These are phyloP conservation scores for Epichloe sp. DNA, from an alignment of 2,329 filamentous ascomycete species.

Conservation along the genomic window DNA sequence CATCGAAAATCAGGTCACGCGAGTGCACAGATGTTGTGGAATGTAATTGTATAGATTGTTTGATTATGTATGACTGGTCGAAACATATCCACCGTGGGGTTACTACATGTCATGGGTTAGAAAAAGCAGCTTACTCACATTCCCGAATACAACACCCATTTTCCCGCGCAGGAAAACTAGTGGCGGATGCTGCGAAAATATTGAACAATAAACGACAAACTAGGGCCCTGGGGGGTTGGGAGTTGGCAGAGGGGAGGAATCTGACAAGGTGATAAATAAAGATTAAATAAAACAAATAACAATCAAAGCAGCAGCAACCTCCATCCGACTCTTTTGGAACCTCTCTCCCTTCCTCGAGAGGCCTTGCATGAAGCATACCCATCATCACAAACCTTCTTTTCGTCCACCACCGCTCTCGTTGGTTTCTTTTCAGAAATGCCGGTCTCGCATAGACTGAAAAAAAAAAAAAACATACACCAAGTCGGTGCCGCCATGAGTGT, in stretches of 20 bases:
- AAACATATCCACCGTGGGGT: too few relatives aligned
- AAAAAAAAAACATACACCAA: not conserved
- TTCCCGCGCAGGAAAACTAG: too few relatives aligned
- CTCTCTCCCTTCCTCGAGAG: not conserved
- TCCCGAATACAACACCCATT: not conserved
- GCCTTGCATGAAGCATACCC: not conserved
- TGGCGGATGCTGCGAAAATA: not conserved
- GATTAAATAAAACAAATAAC: not conserved
- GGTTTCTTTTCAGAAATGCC: not conserved
- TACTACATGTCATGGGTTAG: too few relatives aligned
- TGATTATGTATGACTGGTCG: not conserved
- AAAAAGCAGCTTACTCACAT: not conserved
- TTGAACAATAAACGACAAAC: too few relatives aligned
- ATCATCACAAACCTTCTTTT: not conserved
- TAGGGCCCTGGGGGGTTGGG: not conserved
- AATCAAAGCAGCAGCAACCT: not conserved
- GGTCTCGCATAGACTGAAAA: not conserved
- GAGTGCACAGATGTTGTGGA: too few relatives aligned
- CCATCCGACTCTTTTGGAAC: not conserved
- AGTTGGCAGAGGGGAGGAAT: not conserved
- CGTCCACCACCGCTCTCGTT: not conserved
- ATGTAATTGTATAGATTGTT: not conserved
- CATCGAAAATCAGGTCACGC: too few relatives aligned
- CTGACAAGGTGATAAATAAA: not conserved
- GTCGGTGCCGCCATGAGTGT: too few relatives aligned